These are phyloP conservation scores for Achaetomium macrosporum DNA, from an alignment of 2,329 filamentous ascomycete genomes.

Conservation along the genomic window DNA sequence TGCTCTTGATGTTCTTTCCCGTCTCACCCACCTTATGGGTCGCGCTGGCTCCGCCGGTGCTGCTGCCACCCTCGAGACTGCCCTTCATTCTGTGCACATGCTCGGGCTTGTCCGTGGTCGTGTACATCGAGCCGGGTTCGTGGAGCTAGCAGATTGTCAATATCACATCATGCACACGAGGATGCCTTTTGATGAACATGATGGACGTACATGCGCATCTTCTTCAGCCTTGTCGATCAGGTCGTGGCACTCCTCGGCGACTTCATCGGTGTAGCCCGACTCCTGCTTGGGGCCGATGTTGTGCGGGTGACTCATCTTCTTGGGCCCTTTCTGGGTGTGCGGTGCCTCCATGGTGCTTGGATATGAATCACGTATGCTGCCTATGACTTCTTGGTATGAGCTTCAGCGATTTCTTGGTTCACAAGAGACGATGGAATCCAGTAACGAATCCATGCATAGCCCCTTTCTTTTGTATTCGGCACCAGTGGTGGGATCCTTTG, in stretches of 20 bases:
- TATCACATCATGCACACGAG: neutral
- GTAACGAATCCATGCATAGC: no score
- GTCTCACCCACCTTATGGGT: constrained; percentile 9
- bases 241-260: constrained; percentile 22
- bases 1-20: constrained; percentile 9
- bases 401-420: neutral
- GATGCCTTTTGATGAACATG: neutral
- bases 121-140: constrained; percentile 20
- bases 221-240: constrained; percentile 25
- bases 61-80: constrained; percentile 15
- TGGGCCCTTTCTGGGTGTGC: neutral
- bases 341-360: constrained; percentile 9
- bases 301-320: constrained; percentile 7
- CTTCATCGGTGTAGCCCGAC: constrained; percentile 24
- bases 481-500: neutral
- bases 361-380: neutral
- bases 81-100: constrained; percentile 10
- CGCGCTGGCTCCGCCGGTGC: neutral
- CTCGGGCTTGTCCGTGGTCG: constrained; percentile 7
- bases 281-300: constrained; percentile 15
- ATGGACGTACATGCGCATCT: constrained; percentile 20
- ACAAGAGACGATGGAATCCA: neutral
- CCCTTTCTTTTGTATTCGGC: neutral
- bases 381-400: neutral
- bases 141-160: constrained; percentile 14